A percentile compares a stretch with the other conserved stretches of the same genome.
Conservation (phyloP, 148 eudicot species). For the Fagopyrum tataricum region DNA sequence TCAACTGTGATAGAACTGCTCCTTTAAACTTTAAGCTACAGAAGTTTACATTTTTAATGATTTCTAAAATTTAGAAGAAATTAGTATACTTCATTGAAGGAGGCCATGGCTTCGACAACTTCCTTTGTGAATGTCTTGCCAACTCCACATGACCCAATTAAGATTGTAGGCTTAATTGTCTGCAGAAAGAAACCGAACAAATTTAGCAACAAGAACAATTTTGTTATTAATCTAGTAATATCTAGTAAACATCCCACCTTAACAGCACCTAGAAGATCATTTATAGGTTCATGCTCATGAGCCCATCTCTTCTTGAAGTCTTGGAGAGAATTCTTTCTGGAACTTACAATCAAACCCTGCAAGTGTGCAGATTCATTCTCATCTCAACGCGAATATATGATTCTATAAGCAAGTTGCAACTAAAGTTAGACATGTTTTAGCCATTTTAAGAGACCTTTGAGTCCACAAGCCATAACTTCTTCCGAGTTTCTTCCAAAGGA, state of each 20-base stretch:
- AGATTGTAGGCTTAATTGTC: conserved; percentile 76
- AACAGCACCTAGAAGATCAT: conserved; percentile 65
- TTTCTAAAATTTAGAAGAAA: not conserved
- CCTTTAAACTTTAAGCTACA: not conserved
- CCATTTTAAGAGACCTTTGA: conserved; percentile 47
- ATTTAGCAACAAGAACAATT: not conserved
- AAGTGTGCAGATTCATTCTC: conserved; percentile 15
- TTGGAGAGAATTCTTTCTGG: conserved; percentile 83
- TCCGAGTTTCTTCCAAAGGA: conserved; percentile 77
- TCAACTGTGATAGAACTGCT: not conserved
- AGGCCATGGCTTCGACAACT: conserved; percentile 76
- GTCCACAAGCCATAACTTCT: conserved; percentile 94
- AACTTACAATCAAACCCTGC: conserved; percentile 81
- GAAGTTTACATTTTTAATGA: not conserved
- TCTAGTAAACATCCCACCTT: conserved; percentile 34
- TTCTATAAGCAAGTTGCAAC: not conserved
- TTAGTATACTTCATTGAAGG: conserved; percentile 55
- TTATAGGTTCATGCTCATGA: conserved; percentile 74
- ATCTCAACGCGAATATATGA: not conserved
- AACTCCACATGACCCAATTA: conserved; percentile 89
- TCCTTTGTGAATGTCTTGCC: conserved; percentile 84
- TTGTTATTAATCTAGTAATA: not conserved
- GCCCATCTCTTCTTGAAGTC: conserved; percentile 96
- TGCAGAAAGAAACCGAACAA: conserved; percentile 16
- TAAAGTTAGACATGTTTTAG: not conserved